These are phyloP conservation scores for Talaromyces ruber DNA, from an alignment of 495 filamentous ascomycete species.

Conservation along the genomic window DNA sequence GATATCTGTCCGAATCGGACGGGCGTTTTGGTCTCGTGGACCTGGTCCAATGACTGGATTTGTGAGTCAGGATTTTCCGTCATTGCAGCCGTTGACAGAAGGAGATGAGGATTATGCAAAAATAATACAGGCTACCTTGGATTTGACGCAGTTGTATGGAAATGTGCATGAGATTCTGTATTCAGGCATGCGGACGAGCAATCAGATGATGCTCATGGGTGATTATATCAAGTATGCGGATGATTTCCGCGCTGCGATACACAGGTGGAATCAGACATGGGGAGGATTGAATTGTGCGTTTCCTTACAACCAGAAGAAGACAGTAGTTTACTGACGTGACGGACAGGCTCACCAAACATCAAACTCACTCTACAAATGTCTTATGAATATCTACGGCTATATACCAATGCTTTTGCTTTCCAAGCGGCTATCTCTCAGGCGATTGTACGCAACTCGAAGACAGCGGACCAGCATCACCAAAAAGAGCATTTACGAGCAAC, in stretches of 20 bases:
- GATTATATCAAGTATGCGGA: constrained; percentile 62
- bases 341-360: constrained; percentile 43
- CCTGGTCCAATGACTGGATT: constrained; percentile 55
- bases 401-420: constrained; percentile 60
- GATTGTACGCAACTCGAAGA: constrained; percentile 32
- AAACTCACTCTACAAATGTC: constrained; percentile 49
- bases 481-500: constrained; percentile 34
- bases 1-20: constrained; percentile 54
- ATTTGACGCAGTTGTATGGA: constrained; percentile 57
- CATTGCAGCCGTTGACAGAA: constrained; percentile 39
- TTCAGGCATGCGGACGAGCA: constrained; percentile 53
- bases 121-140: constrained; percentile 55
- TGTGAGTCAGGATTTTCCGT: constrained; percentile 53
- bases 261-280: constrained; percentile 57
- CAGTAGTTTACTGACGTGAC: background rate
- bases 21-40: constrained; percentile 58
- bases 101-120: constrained; percentile 53
- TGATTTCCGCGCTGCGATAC: constrained; percentile 53
- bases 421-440: constrained; percentile 57
- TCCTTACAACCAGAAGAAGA: background rate
- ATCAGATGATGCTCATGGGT: constrained; percentile 56
- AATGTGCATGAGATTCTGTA: constrained; percentile 62
- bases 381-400: constrained; percentile 57
- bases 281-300: constrained; percentile 46
- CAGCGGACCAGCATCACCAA: constrained; percentile 22